phyloP scores from a whole-genome alignment of 2,329 filamentous ascomycete species.

The Aspergillus phoenicis region DNA sequence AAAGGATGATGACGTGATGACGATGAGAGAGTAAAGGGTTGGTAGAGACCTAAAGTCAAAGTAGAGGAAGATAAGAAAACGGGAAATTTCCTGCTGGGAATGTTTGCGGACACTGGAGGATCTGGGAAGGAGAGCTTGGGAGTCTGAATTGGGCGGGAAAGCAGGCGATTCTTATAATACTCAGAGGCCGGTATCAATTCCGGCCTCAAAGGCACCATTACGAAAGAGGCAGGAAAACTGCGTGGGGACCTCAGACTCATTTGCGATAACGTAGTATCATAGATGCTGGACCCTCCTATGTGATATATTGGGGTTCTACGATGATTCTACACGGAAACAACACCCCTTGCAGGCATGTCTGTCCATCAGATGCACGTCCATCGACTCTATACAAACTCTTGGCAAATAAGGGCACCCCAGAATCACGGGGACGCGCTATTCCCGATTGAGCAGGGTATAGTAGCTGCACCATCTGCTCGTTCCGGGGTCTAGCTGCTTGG shows the following conservation, averaged over 20 bases:
- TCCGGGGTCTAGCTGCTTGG: not conserved
- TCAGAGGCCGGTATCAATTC: conserved; percentile 51
- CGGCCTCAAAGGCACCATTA: conserved; percentile 46
- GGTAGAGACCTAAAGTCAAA: conserved; percentile 6
- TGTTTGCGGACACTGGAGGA: conserved; percentile 11
- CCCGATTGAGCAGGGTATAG: conserved; percentile 22
- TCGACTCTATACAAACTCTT: conserved; percentile 32
- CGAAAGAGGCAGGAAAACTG: conserved; percentile 35
- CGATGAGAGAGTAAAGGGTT: conserved; percentile 1
- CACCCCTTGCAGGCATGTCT: conserved; percentile 11
- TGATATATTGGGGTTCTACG: conserved; percentile 9
- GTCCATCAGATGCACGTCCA: conserved; percentile 13
- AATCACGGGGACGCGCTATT: conserved; percentile 35
- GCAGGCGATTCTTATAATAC: conserved; percentile 45
- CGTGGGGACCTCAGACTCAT: conserved; percentile 27
- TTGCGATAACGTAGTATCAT: conserved; percentile 12
- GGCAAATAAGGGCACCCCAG: conserved; percentile 28
- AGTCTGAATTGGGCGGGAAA: conserved; percentile 32
- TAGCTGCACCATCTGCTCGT: not conserved
- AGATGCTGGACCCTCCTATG: not conserved
- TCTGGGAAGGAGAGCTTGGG: conserved; percentile 19
- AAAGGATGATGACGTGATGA: conserved; percentile 9
- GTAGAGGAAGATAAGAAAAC: conserved; percentile 15
- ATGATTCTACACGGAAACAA: not conserved
- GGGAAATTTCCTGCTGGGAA: conserved; percentile 2